Evolutionary conservation across 768 basidiomycete species (phyloP), one percentile per base, ranked within the genome.

Genomic region (Kwoniella dendrophila): DNA sequence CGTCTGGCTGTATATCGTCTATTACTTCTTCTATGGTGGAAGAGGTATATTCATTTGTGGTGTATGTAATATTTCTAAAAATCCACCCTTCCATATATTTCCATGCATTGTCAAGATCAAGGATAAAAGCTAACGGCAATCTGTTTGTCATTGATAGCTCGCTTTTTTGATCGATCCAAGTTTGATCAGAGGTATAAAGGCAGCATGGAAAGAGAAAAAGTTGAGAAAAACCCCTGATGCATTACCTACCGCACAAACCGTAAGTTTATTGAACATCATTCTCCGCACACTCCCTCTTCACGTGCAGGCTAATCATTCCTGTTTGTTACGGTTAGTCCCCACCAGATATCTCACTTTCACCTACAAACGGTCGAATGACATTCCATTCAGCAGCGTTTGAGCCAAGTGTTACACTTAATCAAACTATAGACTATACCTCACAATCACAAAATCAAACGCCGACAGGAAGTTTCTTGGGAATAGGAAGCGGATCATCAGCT

Each of bases 11-110:
- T 71, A 68, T 34, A 59, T 52, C 47, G 44, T 71, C 14, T 68
- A 68, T 44, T 56, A 66, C 22, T 59, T 68, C 34, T 36, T 71
- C 16, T 72, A 69, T 38, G 70, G 67, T 30, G 65, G 62, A 3
- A 40, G 70, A 49, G 70, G 70, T 6, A 67, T 66, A 30, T 56
- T 60, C 14, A 69, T 69, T 22, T 64, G 65, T 40, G 44, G 33
- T 12, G 59, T 60, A n/a, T 52, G 59, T 60, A 22, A 20, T 47
- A 7, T 7, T 22, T 27, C 56, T n/a, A n/a, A n/a, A n/a, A n/a
- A n/a, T n/a, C n/a, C n/a, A n/a, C n/a, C n/a, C n/a, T n/a, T n/a
- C n/a, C n/a, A n/a, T n/a, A n/a, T n/a, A n/a, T n/a, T n/a, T n/a
- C n/a, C n/a, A n/a, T n/a, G n/a, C n/a, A n/a, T n/a, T n/a, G n/a